A percentile compares a stretch with the other conserved stretches of the same genome.
Conservation (phyloP, 2,329 filamentous ascomycete genomes). For the Sporothrix brunneoviolacea region DNA sequence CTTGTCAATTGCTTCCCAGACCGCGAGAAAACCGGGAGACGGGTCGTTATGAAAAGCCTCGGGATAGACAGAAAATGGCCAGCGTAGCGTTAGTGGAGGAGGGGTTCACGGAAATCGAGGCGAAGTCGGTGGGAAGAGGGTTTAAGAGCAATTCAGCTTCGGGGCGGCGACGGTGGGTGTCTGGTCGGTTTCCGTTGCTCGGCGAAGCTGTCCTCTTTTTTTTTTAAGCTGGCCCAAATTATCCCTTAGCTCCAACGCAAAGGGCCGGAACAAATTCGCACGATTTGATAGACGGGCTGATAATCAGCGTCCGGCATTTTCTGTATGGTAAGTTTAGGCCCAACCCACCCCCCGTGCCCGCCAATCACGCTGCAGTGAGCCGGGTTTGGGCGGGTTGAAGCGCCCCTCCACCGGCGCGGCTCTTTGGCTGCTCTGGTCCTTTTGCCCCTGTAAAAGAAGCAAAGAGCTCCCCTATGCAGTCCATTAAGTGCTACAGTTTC, state of each 20-base stretch:
- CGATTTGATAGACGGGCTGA: too few relatives aligned
- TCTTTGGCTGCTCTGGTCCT: too few relatives aligned
- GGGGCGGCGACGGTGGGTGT: constrained; percentile 2
- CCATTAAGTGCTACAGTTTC: too few relatives aligned
- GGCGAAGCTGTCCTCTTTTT: not conserved
- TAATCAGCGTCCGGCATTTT: too few relatives aligned
- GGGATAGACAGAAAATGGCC: not conserved
- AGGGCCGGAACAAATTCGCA: too few relatives aligned
- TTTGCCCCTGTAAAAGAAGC: too few relatives aligned
- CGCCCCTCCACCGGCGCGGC: too few relatives aligned
- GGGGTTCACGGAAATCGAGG: constrained; percentile 1
- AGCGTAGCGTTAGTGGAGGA: not conserved
- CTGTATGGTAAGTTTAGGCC: not conserved
- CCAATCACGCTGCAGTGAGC: not conserved
- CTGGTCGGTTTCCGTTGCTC: constrained; percentile 4
- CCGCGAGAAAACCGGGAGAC: too few relatives aligned
- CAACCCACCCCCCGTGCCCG: not conserved
- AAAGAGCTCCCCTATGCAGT: too few relatives aligned
- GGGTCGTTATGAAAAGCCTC: not conserved
- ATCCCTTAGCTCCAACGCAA: too few relatives aligned
- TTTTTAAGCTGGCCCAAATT: not conserved
- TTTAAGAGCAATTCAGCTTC: constrained; percentile 2
- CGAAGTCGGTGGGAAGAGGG: constrained; percentile 2
- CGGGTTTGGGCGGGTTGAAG: too few relatives aligned
- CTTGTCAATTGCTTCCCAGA: not conserved